Evolutionary conservation across 495 filamentous ascomycete species (phyloP).

Genomic region (Neurospora africana): DNA sequence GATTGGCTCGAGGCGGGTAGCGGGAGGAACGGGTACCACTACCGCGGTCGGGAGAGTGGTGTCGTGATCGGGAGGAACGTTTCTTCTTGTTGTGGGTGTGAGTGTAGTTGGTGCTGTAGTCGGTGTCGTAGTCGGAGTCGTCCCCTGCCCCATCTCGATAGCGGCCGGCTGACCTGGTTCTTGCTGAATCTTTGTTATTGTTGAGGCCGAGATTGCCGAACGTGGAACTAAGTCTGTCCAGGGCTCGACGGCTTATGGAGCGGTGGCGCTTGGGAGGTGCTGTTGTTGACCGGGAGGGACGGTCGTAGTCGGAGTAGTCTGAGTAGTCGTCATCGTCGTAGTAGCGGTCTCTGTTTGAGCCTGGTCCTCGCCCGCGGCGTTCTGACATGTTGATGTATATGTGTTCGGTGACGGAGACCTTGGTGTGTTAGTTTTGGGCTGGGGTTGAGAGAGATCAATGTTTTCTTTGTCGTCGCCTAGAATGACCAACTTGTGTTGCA

Average conservation of each 20-base stretch:
- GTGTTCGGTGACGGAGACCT: not conserved
- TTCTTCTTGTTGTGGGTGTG: not conserved
- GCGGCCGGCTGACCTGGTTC: not conserved
- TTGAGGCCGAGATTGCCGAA: slow-evolving; percentile 10
- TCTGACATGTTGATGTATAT: not conserved
- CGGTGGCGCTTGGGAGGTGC: slow-evolving; percentile 9
- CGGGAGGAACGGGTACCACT: not conserved
- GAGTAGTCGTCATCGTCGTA: slow-evolving; percentile 6
- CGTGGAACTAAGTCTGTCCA: slow-evolving; percentile 15
- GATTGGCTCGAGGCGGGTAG: slow-evolving; percentile 1
- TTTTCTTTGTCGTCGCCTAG: not conserved
- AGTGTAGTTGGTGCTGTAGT: not conserved
- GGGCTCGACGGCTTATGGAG: slow-evolving; percentile 13
- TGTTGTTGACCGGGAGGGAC: not conserved
- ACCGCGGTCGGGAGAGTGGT: not conserved
- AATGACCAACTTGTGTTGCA: not conserved
- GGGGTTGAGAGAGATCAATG: not conserved
- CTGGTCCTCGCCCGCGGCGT: slow-evolving; percentile 2
- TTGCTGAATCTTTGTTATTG: not conserved
- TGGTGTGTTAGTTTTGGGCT: not conserved
- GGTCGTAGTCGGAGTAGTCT: slow-evolving; percentile 9
- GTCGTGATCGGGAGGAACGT: not conserved
- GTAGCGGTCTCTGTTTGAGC: slow-evolving; percentile 4
- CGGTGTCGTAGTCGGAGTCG: not conserved
- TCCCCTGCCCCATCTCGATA: not conserved